Base-by-base conservation (phyloP, 148 eudicot genomes). In the Chenopodium formosanum region DNA sequence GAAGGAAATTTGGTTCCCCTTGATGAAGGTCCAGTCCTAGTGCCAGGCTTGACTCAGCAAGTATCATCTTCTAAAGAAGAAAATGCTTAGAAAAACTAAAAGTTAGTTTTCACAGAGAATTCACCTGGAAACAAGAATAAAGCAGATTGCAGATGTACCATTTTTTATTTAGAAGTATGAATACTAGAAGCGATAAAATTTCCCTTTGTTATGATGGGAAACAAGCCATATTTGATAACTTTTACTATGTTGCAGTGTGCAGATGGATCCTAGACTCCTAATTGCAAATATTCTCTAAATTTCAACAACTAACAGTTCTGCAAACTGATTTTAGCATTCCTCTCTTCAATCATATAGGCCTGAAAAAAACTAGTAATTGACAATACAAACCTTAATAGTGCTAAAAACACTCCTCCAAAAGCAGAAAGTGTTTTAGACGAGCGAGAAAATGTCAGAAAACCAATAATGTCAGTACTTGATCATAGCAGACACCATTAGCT, bases 1-100 rank as follows among this genome's bases (percentile, higher is more conserved):
- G 83, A 53, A 74, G 81, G 44, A 56, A 48, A 44, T 56, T 20
- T 86, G 29, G 23, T 82, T 20, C 56, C 70, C 29, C 9, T 25
- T 9, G 85, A 84, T 29, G 85, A 82, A 58, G 86, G 86, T 32
- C 60, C 32, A 8, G 86, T 84, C 68, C 82, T 86, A 20, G 85
- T 84, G 10, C 80, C 85, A 1, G 86, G 85, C 13, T 66, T 79
- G 79, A 84, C 62, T 52, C 44, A 80, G 66, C 63, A n/a, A 58
- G 66, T 67, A 53, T 62, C 50, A 20, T 63, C 81, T 37, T 75
- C 82, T 60, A 78, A 81, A 32, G 62, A 78, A 22, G 70, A 25
- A 44, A 11, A 7, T 56, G 68, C 63, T n/a, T 23, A 60, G 9
- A 62, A 44, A 29, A 46, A 53, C 22, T 75, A 79, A 53, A 70